Conservation (phyloP, 805 yeast species). For the Hemisphaericaspora nanyangensis region DNA sequence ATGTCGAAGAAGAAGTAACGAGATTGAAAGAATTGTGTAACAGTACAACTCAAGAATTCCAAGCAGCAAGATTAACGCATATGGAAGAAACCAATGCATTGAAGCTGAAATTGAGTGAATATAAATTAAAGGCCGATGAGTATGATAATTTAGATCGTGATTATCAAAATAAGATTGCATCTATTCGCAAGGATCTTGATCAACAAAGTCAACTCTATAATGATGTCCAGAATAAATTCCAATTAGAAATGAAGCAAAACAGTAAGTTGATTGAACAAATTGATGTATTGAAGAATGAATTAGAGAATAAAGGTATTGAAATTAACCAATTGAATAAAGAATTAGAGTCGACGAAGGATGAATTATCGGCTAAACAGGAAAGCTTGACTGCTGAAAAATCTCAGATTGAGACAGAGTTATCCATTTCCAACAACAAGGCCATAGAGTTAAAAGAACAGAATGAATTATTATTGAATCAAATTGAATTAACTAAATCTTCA, state of each 20-base stretch:
- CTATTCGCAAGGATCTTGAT: slow-evolving; percentile 27
- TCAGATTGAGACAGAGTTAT: slow-evolving; percentile 31
- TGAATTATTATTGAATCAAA: slow-evolving; percentile 60
- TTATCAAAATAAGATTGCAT: slow-evolving; percentile 25
- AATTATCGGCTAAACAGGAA: slow-evolving; percentile 16
- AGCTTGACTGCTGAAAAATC: slow-evolving; percentile 18
- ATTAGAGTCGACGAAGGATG: slow-evolving; percentile 8
- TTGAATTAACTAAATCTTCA: slow-evolving; percentile 38
- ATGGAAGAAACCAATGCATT: slow-evolving; percentile 23
- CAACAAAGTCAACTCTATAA: slow-evolving; percentile 45
- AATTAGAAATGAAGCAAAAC: slow-evolving; percentile 51
- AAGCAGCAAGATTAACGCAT: slow-evolving; percentile 16
- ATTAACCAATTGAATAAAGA: slow-evolving; percentile 9
- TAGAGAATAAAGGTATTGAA: slow-evolving; percentile 12
- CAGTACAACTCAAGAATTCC: slow-evolving; percentile 19
- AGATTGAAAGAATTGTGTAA: slow-evolving; percentile 18
- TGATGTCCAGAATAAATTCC: slow-evolving; percentile 52
- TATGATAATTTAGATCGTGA: slow-evolving; percentile 31
- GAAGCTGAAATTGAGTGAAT: slow-evolving; percentile 19
- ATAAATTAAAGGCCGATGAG: slow-evolving; percentile 26
- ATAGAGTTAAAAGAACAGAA: slow-evolving; percentile 67
- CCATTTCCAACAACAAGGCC: slow-evolving; percentile 39
- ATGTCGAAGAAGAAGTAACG: slow-evolving; percentile 16
- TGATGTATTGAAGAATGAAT: slow-evolving; percentile 15
- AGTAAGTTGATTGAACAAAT: slow-evolving; percentile 44